Conservation (phyloP, 306 rosid genomes). For the Vigna hirtella region DNA sequence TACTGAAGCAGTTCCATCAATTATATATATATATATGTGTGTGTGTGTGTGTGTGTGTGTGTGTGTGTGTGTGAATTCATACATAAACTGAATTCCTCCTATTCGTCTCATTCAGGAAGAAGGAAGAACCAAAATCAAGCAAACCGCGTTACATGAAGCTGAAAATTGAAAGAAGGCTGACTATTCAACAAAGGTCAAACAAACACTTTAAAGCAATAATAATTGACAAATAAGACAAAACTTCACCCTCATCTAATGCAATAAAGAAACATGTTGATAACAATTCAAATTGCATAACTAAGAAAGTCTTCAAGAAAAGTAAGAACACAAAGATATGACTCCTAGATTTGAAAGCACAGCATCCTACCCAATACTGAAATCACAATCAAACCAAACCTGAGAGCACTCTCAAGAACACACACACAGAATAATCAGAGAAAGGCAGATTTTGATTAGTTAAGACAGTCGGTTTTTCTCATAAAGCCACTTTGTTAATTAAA, state of each 20-base stretch:
- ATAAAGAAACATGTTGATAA: not conserved
- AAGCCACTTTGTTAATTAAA: constrained; percentile 18
- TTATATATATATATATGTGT: not conserved
- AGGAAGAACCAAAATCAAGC: constrained; percentile 21
- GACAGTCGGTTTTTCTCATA: not conserved
- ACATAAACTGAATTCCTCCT: constrained; percentile 17
- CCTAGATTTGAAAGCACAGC: constrained; percentile 15
- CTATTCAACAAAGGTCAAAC: constrained; percentile 40
- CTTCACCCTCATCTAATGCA: not conserved
- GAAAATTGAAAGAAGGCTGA: constrained; percentile 35
- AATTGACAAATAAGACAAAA: constrained; percentile 6
- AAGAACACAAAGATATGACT: not conserved
- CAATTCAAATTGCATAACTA: constrained; percentile 16
- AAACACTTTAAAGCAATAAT: constrained; percentile 20
- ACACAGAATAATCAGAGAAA: not conserved
- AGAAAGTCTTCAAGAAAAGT: constrained; percentile 9
- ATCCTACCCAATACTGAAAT: constrained; percentile 20
- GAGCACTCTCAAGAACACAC: constrained; percentile 19
- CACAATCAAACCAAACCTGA: constrained; percentile 38
- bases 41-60: too few species aligned
- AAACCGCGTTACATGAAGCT: constrained; percentile 34
- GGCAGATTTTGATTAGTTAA: constrained; percentile 4
- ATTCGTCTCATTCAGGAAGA: not conserved
- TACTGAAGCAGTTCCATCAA: not conserved
- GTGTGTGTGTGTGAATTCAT: not conserved